Conservation (phyloP, 192 early-diverging fungal genomes). For the Gonapodya prolifera region DNA sequence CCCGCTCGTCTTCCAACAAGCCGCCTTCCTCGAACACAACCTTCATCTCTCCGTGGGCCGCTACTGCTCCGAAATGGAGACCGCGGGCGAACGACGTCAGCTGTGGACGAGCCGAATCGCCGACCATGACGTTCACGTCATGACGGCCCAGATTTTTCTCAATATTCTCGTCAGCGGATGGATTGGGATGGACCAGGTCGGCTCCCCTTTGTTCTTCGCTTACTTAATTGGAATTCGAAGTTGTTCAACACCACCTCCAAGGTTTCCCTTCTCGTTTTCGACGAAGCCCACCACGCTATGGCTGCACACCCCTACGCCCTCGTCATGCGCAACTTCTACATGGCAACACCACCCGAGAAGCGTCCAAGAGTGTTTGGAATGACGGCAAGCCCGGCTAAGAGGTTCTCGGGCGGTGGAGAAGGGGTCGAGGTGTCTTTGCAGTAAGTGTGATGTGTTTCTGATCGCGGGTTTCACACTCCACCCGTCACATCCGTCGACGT, state of each 20-base stretch:
- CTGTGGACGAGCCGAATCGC: conserved; percentile 48
- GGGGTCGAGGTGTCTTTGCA: not conserved
- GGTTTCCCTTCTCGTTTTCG: conserved; percentile 79
- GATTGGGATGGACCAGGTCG: conserved; percentile 43
- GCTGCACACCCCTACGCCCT: conserved; percentile 61
- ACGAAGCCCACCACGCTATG: conserved; percentile 85
- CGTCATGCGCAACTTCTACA: conserved; percentile 77
- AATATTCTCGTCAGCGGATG: conserved; percentile 61
- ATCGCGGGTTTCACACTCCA: not conserved
- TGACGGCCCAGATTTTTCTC: conserved; percentile 78
- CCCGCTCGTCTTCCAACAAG: conserved; percentile 76
- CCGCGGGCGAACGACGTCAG: conserved; percentile 43
- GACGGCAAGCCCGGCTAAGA: conserved; percentile 41
- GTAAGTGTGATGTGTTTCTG: not conserved
- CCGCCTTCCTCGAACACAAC: conserved; percentile 58
- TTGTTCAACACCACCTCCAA: not conserved
- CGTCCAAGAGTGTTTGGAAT: conserved; percentile 81
- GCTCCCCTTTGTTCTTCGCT: not conserved
- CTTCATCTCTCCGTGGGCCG: conserved; percentile 43
- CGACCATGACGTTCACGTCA: conserved; percentile 59
- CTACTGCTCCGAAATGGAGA: conserved; percentile 53
- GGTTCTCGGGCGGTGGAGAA: not conserved
- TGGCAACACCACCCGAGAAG: conserved; percentile 19
- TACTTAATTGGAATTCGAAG: not conserved
- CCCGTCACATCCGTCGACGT: too few species aligned